These are phyloP conservation scores for Talaromyces sp. DNA, from an alignment of 2,329 filamentous ascomycete genomes.

Conservation along the genomic window DNA sequence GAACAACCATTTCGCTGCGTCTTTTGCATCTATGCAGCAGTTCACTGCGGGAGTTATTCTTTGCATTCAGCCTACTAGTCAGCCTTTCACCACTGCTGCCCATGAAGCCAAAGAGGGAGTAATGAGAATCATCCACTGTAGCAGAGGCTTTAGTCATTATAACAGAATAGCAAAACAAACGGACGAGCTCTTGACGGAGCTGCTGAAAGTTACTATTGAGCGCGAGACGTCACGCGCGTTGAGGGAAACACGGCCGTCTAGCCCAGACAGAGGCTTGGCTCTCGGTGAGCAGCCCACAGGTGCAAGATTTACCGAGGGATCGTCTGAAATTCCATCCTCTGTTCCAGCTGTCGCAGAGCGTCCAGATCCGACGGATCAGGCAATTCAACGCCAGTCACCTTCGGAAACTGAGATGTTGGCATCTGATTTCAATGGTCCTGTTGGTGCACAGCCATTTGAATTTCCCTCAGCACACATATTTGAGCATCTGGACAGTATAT, in stretches of 20 bases:
- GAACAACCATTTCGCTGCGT: constrained; percentile 20
- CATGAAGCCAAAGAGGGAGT: constrained; percentile 25
- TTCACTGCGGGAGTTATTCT: constrained; percentile 21
- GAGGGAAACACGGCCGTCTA: background rate
- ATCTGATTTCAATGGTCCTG: background rate
- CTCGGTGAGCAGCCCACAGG: background rate
- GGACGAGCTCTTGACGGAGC: constrained; percentile 20
- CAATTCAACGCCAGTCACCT: background rate
- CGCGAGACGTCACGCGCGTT: constrained; percentile 14
- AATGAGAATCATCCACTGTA: constrained; percentile 23
- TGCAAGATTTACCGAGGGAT: background rate
- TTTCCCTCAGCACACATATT: background rate
- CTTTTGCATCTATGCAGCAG: constrained; percentile 16
- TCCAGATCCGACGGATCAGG: background rate
- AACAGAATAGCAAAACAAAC: constrained; percentile 23
- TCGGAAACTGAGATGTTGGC: background rate
- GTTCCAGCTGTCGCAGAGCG: background rate
- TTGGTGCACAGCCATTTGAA: background rate
- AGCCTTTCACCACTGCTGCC: constrained; percentile 21
- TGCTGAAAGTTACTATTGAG: constrained; percentile 20
- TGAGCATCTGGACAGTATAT: background rate
- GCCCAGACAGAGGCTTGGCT: background rate
- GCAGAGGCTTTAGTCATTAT: constrained; percentile 14
- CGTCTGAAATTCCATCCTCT: background rate
- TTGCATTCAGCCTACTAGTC: constrained; percentile 24